Percentiles rank a stretch among this genome's conserved stretches.
Evolutionary conservation across 2,329 filamentous ascomycete species (phyloP).

Genomic region (Lasiodiplodia gonubiensis): DNA sequence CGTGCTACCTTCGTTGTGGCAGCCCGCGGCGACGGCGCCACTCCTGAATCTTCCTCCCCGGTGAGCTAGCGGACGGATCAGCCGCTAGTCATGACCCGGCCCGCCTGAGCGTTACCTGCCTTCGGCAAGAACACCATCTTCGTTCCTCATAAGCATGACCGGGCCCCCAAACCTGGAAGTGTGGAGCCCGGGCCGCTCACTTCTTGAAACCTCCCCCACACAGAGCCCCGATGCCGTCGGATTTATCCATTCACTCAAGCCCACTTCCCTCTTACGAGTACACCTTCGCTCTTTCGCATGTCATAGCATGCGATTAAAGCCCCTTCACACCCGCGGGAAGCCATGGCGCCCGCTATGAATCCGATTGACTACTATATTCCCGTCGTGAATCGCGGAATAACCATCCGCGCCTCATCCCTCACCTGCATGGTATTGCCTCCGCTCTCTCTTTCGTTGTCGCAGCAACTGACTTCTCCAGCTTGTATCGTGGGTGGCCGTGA

Average conservation of each 20-base stretch:
- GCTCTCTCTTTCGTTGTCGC: neutral
- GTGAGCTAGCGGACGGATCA: neutral
- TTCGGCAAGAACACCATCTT: slow-evolving; percentile 8
- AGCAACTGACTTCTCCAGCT: slow-evolving; percentile 30
- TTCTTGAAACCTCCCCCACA: neutral
- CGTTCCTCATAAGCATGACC: slow-evolving; percentile 11
- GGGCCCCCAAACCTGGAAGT: neutral
- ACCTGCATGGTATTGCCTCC: slow-evolving; percentile 2
- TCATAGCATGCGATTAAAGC: slow-evolving; percentile 12
- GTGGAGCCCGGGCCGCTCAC: neutral
- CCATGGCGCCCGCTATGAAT: slow-evolving; percentile 24
- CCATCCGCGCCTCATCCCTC: slow-evolving; percentile 21
- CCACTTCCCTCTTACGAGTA: neutral
- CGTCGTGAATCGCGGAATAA: slow-evolving; percentile 10
- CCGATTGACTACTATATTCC: slow-evolving; percentile 26
- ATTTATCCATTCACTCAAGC: neutral
- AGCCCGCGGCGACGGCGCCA: slow-evolving; percentile 18
- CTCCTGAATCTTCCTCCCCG: slow-evolving; percentile 16
- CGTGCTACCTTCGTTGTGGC: slow-evolving; percentile 16
- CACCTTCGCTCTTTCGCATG: neutral
- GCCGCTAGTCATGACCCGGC: slow-evolving; percentile 15
- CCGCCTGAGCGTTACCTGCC: neutral
- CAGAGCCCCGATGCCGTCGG: neutral
- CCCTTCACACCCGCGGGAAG: slow-evolving; percentile 19
- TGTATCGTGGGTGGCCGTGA: slow-evolving; percentile 37